Evolutionary conservation across 805 yeast genomes (phyloP).

Genomic region (Scheffersomyces coipomensis): DNA sequence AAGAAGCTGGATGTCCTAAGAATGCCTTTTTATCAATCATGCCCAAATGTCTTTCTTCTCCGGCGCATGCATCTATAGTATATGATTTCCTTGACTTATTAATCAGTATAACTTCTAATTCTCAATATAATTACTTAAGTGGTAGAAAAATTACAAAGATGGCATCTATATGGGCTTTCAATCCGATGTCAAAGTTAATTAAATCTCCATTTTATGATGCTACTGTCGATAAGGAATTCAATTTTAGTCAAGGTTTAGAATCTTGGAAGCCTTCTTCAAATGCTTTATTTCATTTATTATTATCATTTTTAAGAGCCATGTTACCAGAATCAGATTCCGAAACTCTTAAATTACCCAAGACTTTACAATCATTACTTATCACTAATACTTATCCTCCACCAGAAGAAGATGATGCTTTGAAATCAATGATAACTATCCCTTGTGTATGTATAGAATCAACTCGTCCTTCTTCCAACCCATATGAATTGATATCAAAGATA

Average conservation of each 20-base stretch:
- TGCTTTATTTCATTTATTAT: conserved; percentile 77
- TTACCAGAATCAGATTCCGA: conserved; percentile 64
- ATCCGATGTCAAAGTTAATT: conserved; percentile 30
- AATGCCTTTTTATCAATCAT: conserved; percentile 75
- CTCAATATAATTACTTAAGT: conserved; percentile 73
- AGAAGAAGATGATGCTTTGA: conserved; percentile 27
- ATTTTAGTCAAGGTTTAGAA: conserved; percentile 67
- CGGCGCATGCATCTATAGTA: conserved; percentile 86
- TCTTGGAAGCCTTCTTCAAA: conserved; percentile 81
- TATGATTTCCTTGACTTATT: conserved; percentile 83
- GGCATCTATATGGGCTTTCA: conserved; percentile 89
- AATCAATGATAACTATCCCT: conserved; percentile 53
- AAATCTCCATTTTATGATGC: conserved; percentile 38
- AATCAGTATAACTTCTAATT: conserved; percentile 73
- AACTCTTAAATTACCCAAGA: conserved; percentile 58
- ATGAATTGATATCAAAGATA: conserved; percentile 54
- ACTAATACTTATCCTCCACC: conserved; percentile 78
- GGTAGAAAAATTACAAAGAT: conserved; percentile 78
- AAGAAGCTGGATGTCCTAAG: conserved; percentile 63
- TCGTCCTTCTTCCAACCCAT: conserved; percentile 45
- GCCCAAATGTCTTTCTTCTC: conserved; percentile 81
- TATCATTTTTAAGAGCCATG: conserved; percentile 78
- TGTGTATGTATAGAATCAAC: conserved; percentile 59
- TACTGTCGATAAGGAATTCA: conserved; percentile 27
- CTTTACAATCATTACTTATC: conserved; percentile 63